These are phyloP conservation scores for Stephania cephalantha DNA, from an alignment of 164 flowering plant genomes.

Conservation along the genomic window DNA sequence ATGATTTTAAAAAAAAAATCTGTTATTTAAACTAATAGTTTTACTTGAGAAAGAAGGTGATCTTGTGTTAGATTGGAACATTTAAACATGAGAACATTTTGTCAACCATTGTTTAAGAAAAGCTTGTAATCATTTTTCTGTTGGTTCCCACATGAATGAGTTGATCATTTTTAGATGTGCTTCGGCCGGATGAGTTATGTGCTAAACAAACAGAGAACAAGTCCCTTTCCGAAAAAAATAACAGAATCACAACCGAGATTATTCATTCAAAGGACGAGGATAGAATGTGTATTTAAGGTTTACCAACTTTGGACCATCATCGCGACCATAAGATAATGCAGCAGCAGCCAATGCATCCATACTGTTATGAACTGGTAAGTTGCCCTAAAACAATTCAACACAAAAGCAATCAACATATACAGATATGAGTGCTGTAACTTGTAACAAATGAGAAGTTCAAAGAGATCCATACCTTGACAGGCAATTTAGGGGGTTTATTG, in stretches of 20 bases:
- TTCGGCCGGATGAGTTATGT: too few species aligned
- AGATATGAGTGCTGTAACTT: not conserved
- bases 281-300: conserved; percentile 8
- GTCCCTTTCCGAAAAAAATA: too few species aligned
- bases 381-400: conserved; percentile 41
- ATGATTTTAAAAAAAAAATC: not conserved
- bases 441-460: not conserved
- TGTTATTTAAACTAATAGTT: too few species aligned
- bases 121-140: too few species aligned
- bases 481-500: conserved; percentile 87
- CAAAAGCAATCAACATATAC: conserved; percentile 6
- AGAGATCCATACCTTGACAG: conserved; percentile 58
- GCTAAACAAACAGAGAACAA: too few species aligned
- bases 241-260: not conserved
- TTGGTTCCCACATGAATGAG: too few species aligned
- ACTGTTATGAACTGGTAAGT: conserved; percentile 86
- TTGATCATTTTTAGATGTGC: too few species aligned
- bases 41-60: too few species aligned
- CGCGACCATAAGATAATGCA: conserved; percentile 66
- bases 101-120: too few species aligned
- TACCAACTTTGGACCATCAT: conserved; percentile 91
- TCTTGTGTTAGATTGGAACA: too few species aligned
- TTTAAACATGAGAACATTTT: too few species aligned
- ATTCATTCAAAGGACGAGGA: not conserved
- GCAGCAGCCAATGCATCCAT: conserved; percentile 97